Percentiles rank a stretch among this genome's conserved stretches.
Conservation (phyloP, 2,329 filamentous ascomycete species). For the Ascochyta viciae-villosae region DNA sequence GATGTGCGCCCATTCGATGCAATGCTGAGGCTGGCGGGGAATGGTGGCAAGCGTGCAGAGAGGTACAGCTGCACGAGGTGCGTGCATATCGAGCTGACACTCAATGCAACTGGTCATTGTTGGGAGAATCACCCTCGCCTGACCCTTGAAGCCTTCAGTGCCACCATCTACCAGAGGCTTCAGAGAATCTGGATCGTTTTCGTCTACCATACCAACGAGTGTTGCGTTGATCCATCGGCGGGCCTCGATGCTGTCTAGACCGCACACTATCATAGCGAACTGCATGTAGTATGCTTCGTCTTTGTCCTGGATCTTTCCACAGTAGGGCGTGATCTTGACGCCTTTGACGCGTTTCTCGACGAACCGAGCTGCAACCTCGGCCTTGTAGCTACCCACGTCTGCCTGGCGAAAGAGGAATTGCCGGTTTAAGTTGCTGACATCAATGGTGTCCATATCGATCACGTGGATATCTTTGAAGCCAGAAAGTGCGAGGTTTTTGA, state of each 20-base stretch:
- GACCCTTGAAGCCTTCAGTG: slow-evolving; percentile 98
- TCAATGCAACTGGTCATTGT: slow-evolving; percentile 96
- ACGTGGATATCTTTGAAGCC: slow-evolving; percentile 98
- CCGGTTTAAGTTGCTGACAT: slow-evolving; percentile 96
- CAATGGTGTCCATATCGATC: slow-evolving; percentile 99
- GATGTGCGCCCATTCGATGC: slow-evolving; percentile 98
- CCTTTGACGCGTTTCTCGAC: slow-evolving; percentile 89
- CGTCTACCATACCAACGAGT: slow-evolving; percentile 87
- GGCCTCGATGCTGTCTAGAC: slow-evolving; percentile 95
- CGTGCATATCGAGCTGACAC: slow-evolving; percentile 98
- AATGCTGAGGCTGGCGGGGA: slow-evolving; percentile 95
- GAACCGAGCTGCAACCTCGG: slow-evolving; percentile 89
- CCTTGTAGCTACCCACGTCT: slow-evolving; percentile 93
- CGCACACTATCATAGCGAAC: slow-evolving; percentile 92
- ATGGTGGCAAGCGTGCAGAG: slow-evolving; percentile 97
- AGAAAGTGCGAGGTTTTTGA: slow-evolving; percentile 94
- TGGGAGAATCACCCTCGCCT: slow-evolving; percentile 89
- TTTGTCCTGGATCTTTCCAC: slow-evolving; percentile 95
- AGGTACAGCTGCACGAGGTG: slow-evolving; percentile 93
- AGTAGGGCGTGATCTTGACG: slow-evolving; percentile 91
- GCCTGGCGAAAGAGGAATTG: slow-evolving; percentile 93
- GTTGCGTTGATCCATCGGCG: slow-evolving; percentile 98
- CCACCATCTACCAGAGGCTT: slow-evolving; percentile 97
- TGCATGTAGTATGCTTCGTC: slow-evolving; percentile 97
- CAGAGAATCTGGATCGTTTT: slow-evolving; percentile 79